Conservation (phyloP, 352 stramenopile species). For the Pythium aphanidermatum region DNA sequence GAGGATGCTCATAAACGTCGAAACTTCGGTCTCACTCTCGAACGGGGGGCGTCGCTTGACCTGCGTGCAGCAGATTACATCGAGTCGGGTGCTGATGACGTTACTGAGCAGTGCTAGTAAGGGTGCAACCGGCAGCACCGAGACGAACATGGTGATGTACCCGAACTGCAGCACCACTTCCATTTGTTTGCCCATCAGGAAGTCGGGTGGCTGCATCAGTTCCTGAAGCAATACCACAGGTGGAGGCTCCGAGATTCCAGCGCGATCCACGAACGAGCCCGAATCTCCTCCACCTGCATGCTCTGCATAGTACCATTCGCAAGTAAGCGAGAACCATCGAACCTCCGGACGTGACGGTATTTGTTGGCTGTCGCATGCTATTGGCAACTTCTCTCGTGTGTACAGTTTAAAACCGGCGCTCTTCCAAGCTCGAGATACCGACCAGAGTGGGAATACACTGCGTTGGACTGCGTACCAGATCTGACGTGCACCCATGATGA, state of each 20-base stretch:
- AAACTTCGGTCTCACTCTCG: conserved; percentile 80
- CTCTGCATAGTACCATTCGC: conserved; percentile 60
- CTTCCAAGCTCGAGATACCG: conserved; percentile 40
- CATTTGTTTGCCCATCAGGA: conserved; percentile 76
- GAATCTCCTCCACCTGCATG: neutral
- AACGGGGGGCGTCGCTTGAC: conserved; percentile 68
- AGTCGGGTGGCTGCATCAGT: conserved; percentile 62
- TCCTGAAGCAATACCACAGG: conserved; percentile 55
- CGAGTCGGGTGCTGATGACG: conserved; percentile 81
- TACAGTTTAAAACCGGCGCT: conserved; percentile 33
- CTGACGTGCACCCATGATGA: conserved; percentile 67
- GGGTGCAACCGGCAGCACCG: conserved; percentile 84
- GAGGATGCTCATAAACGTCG: conserved; percentile 89
- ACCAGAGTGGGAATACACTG: conserved; percentile 44
- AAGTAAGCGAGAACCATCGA: conserved; percentile 25
- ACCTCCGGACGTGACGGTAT: too few species aligned
- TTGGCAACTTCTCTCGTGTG: too few species aligned
- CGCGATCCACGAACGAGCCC: neutral
- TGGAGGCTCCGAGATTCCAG: conserved; percentile 15
- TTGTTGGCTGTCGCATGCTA: too few species aligned
- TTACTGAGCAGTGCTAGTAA: conserved; percentile 86
- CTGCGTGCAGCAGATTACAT: conserved; percentile 76
- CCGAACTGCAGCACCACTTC: conserved; percentile 86
- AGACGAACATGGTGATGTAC: conserved; percentile 94
- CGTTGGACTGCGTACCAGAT: conserved; percentile 56